These are phyloP conservation scores for Proliferodiscus dingleyae DNA, from an alignment of 2,329 filamentous ascomycete species.

Conservation along the genomic window DNA sequence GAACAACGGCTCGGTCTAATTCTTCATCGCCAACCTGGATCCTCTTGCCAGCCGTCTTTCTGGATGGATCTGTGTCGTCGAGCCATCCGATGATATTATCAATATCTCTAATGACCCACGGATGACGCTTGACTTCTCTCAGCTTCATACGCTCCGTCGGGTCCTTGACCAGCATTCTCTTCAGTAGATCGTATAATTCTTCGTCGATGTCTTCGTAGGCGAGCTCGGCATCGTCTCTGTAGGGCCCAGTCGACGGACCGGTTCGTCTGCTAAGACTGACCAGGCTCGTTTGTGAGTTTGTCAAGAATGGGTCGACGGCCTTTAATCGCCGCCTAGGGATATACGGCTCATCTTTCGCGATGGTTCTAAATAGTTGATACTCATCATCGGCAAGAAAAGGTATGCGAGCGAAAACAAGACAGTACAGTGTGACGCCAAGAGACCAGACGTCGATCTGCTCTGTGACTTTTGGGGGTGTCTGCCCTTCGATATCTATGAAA, in stretches of 20 bases:
- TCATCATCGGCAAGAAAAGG: constrained; percentile 91
- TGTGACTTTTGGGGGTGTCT: constrained; percentile 73
- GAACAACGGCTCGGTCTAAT: constrained; percentile 84
- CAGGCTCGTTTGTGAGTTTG: constrained; percentile 49
- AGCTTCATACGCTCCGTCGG: constrained; percentile 83
- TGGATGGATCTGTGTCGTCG: constrained; percentile 85
- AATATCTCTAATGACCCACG: constrained; percentile 81
- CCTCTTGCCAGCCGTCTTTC: constrained; percentile 71
- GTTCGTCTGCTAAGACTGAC: constrained; percentile 50
- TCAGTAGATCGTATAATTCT: constrained; percentile 71
- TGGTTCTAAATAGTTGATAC: constrained; percentile 85
- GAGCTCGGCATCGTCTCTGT: constrained; percentile 72
- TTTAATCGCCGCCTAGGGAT: constrained; percentile 79
- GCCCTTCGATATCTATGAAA: constrained; percentile 69
- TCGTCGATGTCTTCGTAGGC: constrained; percentile 83
- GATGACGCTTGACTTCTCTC: constrained; percentile 87
- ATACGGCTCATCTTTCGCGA: constrained; percentile 88
- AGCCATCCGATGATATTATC: constrained; percentile 74
- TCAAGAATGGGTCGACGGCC: constrained; percentile 60
- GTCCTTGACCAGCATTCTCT: constrained; percentile 80
- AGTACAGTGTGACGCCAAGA: constrained; percentile 91
- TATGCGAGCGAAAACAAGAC: constrained; percentile 87
- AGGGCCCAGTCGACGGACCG: constrained; percentile 48
- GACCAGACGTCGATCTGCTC: constrained; percentile 98
- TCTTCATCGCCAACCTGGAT: constrained; percentile 92